Evolutionary conservation across 495 filamentous ascomycete genomes (phyloP).

Genomic region (Saxophila tyrrhenica): DNA sequence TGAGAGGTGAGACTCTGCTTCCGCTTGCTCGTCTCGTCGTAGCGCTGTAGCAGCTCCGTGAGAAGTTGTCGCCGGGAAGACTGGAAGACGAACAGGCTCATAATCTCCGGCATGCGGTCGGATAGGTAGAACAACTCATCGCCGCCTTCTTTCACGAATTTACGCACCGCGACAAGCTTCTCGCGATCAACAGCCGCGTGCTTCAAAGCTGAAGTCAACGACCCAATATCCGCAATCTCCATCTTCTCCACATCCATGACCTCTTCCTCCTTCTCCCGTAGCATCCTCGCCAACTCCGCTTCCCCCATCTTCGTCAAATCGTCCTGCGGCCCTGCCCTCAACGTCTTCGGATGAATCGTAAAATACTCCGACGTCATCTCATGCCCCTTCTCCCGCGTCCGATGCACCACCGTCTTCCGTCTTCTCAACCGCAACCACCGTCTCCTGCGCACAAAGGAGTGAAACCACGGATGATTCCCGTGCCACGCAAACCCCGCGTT

Average conservation of each 20-base stretch:
- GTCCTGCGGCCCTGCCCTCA: constrained; percentile 19
- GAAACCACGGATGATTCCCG: constrained; percentile 79
- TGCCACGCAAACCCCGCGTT: constrained; percentile 72
- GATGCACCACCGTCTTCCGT: constrained; percentile 37
- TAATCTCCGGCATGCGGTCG: constrained; percentile 65
- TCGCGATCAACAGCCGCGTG: constrained; percentile 72
- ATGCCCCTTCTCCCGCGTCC: constrained; percentile 38
- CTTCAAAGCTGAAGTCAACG: constrained; percentile 53
- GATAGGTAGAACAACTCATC: constrained; percentile 67
- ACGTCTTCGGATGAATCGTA: constrained; percentile 49
- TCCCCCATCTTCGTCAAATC: constrained; percentile 3
- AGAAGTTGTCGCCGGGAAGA: constrained; percentile 69
- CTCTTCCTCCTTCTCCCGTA: constrained; percentile 21
- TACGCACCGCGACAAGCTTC: constrained; percentile 68
- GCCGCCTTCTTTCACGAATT: constrained; percentile 65
- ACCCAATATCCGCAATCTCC: constrained; percentile 54
- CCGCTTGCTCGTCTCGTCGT: constrained; percentile 40
- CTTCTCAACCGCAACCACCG: constrained; percentile 81
- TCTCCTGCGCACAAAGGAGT: constrained; percentile 79
- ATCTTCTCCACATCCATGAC: constrained; percentile 29
- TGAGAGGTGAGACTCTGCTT: constrained; percentile 21
- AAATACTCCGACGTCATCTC: constrained; percentile 79
- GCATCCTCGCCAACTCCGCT: constrained; percentile 2
- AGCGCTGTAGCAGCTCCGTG: constrained; percentile 47
- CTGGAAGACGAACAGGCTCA: constrained; percentile 81